Evolutionary conservation across 768 basidiomycete genomes (phyloP), one percentile per base, ranked within the genome.

Genomic region (Phylloporus sp.): DNA sequence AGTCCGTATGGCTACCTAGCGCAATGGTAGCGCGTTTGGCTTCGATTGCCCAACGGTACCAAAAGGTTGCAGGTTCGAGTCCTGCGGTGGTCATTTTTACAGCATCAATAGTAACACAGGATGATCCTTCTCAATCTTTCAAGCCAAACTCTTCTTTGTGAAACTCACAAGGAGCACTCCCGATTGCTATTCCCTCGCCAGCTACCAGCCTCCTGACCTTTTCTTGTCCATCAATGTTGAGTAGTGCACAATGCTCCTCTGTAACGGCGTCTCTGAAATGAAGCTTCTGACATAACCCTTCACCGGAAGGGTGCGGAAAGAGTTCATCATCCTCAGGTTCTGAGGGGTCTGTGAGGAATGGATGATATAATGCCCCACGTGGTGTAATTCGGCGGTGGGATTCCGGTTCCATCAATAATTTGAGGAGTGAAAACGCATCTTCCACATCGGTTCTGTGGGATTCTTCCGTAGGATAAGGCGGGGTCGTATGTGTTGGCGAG

Each of bases 61-160:
- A 87, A 86, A 84, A 88, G 87, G 86, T 83, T 89, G 86, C 86
- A 89, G 86, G 87, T 89, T 89, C 86, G 85, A 89, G 84, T 86
- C 86, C 86, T 87, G 86, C 84, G 82, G 84, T 84, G 82, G 80
- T 86, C 85, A 86, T 64, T 65, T 60, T 28, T 26, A 18, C 26
- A 36, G n/a, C n/a, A n/a, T n/a, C n/a, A n/a, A n/a, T n/a, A n/a
- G n/a, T n/a, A n/a, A n/a, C n/a, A n/a, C n/a, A n/a, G n/a, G n/a
- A 23, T 34, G n/a, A 31, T 31, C 5, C 6, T 15, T 15, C 18
- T 5, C 14, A 55, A 15, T 46, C 50, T 41, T 49, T 52, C 15
- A 53, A n/a, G 34, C 42, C 59, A 28, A 53, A 55, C 10, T 53
- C 53, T 42, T 18, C 24, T 48, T 52, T 53, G 64, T 84, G 82